These are phyloP conservation scores for Calonectria naviculata DNA, from an alignment of 2,329 filamentous ascomycete species.

Conservation along the genomic window DNA sequence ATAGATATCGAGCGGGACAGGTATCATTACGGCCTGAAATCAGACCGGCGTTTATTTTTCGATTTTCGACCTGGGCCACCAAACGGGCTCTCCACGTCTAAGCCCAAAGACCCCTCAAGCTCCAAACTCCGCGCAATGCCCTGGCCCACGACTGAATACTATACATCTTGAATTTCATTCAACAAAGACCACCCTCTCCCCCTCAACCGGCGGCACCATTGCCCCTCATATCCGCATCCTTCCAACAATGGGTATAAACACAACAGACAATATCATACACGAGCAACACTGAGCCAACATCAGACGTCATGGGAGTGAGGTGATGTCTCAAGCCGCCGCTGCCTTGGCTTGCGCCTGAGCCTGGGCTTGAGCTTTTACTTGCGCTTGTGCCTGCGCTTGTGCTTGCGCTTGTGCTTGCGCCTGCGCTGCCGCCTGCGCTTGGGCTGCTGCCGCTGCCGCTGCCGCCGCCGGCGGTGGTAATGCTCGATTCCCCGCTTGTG, in stretches of 20 bases:
- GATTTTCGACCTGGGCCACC: slow-evolving; percentile 38
- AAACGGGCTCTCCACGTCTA: slow-evolving; percentile 39
- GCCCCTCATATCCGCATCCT: slow-evolving; percentile 15
- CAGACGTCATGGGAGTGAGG: background rate
- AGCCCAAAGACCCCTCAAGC: slow-evolving; percentile 39
- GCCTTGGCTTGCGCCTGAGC: slow-evolving; percentile 35
- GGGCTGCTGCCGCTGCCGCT: slow-evolving; percentile 31
- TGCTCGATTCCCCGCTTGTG: background rate
- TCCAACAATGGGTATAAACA: slow-evolving; percentile 42
- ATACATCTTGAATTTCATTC: slow-evolving; percentile 29
- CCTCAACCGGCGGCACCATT: background rate
- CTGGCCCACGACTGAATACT: slow-evolving; percentile 41
- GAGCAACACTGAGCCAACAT: slow-evolving; percentile 13
- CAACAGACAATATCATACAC: slow-evolving; percentile 41
- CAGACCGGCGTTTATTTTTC: slow-evolving; percentile 37
- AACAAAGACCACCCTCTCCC: slow-evolving; percentile 21
- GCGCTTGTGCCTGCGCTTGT: slow-evolving; percentile 34
- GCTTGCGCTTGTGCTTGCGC: slow-evolving; percentile 40
- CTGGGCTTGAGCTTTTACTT: slow-evolving; percentile 29
- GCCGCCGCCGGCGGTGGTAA: background rate
- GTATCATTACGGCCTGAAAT: slow-evolving; percentile 25
- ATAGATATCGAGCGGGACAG: background rate
- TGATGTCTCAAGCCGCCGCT: slow-evolving; percentile 16
- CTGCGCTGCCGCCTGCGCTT: slow-evolving; percentile 42
- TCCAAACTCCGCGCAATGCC: slow-evolving; percentile 53